Base-by-base conservation (phyloP, 1,284 basidiomycete species). In the Rugosomyces carneus region DNA sequence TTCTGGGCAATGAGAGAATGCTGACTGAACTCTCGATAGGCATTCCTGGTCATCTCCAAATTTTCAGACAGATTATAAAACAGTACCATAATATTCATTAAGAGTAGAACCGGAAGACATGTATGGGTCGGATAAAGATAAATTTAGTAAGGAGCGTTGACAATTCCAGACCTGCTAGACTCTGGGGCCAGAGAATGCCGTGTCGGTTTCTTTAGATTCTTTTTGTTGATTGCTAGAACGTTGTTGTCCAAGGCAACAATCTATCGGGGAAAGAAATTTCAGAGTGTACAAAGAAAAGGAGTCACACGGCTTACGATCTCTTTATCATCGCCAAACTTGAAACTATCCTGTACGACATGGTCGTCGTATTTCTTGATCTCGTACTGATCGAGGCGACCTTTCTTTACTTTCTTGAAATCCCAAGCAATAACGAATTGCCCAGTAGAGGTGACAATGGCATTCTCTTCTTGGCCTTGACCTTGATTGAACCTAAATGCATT, bases 361-460 rank as follows among this genome's bases (percentile, higher is more conserved):
- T 96, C 93, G 58, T 94, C 89, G 61, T 96, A 95, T 69, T 89
- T 88, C 77, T 95, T 95, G 71, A 98, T 94, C 59, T 95, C 91
- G 61, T 98, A 98, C 62, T 88, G 88, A 65, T 94, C 89, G 36
- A 88, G 73, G 42, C 81, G 79, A 45, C 94, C 94, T 65, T 87
- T 85, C 77, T 95, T 97, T 57, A 98, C 89, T 57, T 93, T 91
- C 38, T 78, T 80, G 65, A 99, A 95, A 76, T 98, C 93, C 94
- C 92, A 95, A 5, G 88, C 92, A 56, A 97, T 79, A 53, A 99
- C 89, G 60, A 86, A 99, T 56, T 88, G 83, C n/a, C 95, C 96
- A 0, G 89, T 95, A 7, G 92, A 93, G 0, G 96, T 99, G 45
- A 99, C 87, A 54, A 99, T 99, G 5, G 91, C 91, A 61, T 92